A percentile compares a stretch with the other conserved stretches of the same genome.
Conservation (phyloP, 139 green algal genomes). For the Chlorella ohadii region DNA sequence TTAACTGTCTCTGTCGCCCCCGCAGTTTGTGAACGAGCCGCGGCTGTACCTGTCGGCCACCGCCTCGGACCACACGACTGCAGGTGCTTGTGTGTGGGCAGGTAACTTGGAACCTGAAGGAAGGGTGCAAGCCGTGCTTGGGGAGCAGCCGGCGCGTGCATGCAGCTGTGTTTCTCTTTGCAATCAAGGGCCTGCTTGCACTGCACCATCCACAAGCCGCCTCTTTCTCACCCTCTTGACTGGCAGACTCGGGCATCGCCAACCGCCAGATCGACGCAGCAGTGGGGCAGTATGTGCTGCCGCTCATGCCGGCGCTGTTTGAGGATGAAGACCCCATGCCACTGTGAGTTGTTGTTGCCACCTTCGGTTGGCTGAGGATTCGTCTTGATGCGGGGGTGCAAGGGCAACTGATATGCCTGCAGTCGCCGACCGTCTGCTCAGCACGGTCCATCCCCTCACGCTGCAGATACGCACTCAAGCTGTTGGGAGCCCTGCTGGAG, state of each 20-base stretch:
- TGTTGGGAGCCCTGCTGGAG: conserved; percentile 65
- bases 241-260: conserved; percentile 16
- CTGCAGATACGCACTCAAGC: conserved; percentile 84
- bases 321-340: conserved; percentile 89
- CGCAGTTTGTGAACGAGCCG: conserved; percentile 27
- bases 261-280: conserved; percentile 58
- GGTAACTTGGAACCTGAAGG: not conserved
- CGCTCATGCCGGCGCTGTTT: conserved; percentile 82
- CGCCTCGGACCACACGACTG: conserved; percentile 21
- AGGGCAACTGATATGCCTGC: no score
- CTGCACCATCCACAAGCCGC: no score
- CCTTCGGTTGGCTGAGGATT: no score
- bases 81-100: not conserved
- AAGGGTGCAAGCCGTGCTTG: no score
- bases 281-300: conserved; percentile 72
- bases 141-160: no score
- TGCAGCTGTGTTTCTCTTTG: no score
- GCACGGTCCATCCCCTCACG: no score
- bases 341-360: conserved; percentile 51
- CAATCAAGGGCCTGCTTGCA: no score
- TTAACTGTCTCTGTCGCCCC: no score
- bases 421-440: no score
- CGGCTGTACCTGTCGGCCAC: conserved; percentile 7
- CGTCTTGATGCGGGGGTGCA: no score
- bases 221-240: not conserved